Evolutionary conservation across 805 yeast genomes (phyloP), one percentile per base, ranked within the genome.

Genomic region (Hanseniaspora hatyaiensis): DNA sequence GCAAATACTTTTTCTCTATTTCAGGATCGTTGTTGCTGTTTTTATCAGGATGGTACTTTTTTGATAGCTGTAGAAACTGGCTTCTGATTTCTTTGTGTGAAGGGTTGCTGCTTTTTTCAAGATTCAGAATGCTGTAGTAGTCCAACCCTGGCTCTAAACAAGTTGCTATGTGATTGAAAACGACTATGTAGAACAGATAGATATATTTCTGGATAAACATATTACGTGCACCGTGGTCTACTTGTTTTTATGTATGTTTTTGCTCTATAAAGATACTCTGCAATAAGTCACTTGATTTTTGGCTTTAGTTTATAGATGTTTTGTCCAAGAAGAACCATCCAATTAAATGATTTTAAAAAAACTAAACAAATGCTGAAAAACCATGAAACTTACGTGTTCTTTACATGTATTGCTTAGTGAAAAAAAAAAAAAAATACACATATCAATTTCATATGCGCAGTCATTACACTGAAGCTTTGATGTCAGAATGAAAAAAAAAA

Each of bases 41-140:
- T 66, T 89, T 89, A 64, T 89, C 98, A 2, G 98, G 98, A 59
- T 89, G 98, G 64, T 75, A 86, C 59, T 83, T 83, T 61, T 85
- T 81, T 54, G 88, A 79, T 53, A 89, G 65, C 49, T 76, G 73
- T 54, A 95, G 69, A 61, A 88, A 88, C 0, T 96, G 95, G 45
- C 78, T 74, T 60, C 84, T 86, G 65, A 88, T 84, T 49, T 86
- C 87, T 54, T 74, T 78, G 20, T 85, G 95, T 44, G 72, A 71
- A 0, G 96, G 94, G 54, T 71, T 68, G 52, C 70, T 74, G 9
- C 70, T 57, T 4, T 92, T 72, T 3, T 16, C 15, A 8, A 45
- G 8, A 0, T 94, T 96, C 9, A 89, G 69, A 6, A 87, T 71
- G 57, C 66, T 54, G 52, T 78, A 77, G 55, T 69, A 77, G 53